Conservation (phyloP, 192 early-diverging fungal genomes). For the Coemansia sp. region DNA sequence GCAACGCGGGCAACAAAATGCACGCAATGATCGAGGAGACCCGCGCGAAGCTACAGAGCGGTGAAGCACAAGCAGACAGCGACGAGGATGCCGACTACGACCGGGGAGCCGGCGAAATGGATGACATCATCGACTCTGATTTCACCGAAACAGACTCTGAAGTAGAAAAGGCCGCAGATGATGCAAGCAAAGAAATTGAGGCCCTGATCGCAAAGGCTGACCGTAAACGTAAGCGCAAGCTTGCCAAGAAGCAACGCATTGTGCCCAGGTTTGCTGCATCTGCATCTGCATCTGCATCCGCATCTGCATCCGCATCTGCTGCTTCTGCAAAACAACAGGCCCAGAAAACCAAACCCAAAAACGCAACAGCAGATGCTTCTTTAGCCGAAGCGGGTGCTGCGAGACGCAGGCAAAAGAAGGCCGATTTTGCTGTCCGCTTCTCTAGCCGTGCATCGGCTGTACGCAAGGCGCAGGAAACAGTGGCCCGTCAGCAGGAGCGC, state of each 20-base stretch:
- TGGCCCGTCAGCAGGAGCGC: constrained; percentile 33
- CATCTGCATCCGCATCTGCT: no score
- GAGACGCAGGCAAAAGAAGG: constrained; percentile 6
- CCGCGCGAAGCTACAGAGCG: constrained; percentile 42
- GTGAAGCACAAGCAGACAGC: constrained; percentile 26
- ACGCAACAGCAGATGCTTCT: neutral
- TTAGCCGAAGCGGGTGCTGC: neutral
- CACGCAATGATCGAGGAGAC: constrained; percentile 41
- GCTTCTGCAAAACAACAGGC: no score
- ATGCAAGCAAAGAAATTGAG: constrained; percentile 26
- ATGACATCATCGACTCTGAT: constrained; percentile 44
- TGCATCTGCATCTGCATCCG: no score
- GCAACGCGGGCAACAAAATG: constrained; percentile 54
- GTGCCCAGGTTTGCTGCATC: constrained; percentile 40
- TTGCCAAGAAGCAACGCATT: constrained; percentile 28
- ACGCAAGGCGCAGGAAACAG: constrained; percentile 43
- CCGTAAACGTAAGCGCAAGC: constrained; percentile 32
- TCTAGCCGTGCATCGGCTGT: constrained; percentile 43
- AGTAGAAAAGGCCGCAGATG: constrained; percentile 32
- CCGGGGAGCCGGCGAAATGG: constrained; percentile 21
- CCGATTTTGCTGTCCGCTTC: constrained; percentile 27
- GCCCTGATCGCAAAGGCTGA: constrained; percentile 23
- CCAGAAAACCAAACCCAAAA: neutral
- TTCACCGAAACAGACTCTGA: constrained; percentile 53
- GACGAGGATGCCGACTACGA: constrained; percentile 51